Evolutionary conservation across 495 filamentous ascomycete genomes (phyloP), one percentile per base, ranked within the genome.

Genomic region (Darksidea phi): DNA sequence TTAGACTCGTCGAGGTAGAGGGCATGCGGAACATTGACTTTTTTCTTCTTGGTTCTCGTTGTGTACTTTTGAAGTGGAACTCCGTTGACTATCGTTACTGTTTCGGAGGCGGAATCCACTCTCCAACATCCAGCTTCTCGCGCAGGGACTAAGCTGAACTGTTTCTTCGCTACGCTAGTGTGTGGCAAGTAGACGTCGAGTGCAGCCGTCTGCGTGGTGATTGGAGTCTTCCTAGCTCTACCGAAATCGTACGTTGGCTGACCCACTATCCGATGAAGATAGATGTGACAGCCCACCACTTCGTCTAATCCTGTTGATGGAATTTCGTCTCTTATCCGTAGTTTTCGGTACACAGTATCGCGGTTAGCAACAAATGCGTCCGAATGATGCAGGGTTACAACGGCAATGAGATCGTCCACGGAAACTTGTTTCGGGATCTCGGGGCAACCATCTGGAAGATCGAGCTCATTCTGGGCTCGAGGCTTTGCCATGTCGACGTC

Each of bases 21-120:
- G 15, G 5, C 23, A 47, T 34, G 23, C 2, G 38, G 38, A 12
- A 2, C 8, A 8, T 42, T 8, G 42, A 15, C 32, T 13, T 26
- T 18, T 5, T 36, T 28, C 21, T 8, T 26, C 54, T 57, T 57
- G 10, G 24, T 57, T 11, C 42, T 38, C 47, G 23, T 11, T 5
- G 38, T 48, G 17, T 21, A 17, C 15, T 28, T 26, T 21, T 57
- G 54, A 15, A 57, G 6, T 57, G 54, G 54, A 8, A 57, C 42
- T 13, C 26, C 54, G 18, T 57, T 47, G 4, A 47, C 54, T 12
- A 1, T 25, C 6, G 42, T 36, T 23, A 57, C 15, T 2, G 54
- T 47, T 21, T 48, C 41, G 12, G 54, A 15, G 3, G 46, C 25
- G 13, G 54, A 24, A 5, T 47, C 15, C 11, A 47, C 6, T 17